These are phyloP conservation scores for Geotrichum macrosporum DNA, from an alignment of 1,139 yeast genomes.

Conservation along the genomic window DNA sequence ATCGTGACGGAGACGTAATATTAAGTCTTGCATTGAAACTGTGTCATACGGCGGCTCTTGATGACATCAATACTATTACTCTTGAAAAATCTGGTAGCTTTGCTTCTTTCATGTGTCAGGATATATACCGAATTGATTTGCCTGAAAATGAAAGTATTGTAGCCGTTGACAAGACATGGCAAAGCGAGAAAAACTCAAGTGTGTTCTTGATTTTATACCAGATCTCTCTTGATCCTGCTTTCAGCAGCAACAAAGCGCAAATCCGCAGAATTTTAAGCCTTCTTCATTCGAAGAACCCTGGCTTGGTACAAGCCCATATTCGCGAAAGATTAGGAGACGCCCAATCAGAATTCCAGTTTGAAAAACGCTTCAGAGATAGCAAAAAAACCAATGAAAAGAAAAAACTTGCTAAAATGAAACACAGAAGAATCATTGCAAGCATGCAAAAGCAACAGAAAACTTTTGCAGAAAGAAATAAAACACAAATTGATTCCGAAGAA, in stretches of 20 bases:
- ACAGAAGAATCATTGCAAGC: slow-evolving; percentile 67
- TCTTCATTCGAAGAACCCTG: slow-evolving; percentile 20
- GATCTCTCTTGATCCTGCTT: slow-evolving; percentile 1
- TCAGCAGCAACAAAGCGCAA: slow-evolving; percentile 15
- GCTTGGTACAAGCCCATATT: slow-evolving; percentile 7
- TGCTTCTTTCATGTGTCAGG: slow-evolving; percentile 16
- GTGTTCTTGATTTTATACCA: slow-evolving; percentile 6
- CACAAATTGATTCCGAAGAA: slow-evolving; percentile 37
- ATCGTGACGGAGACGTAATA: slow-evolving; percentile 42
- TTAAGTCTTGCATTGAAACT: slow-evolving; percentile 61
- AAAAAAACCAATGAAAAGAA: slow-evolving; percentile 4
- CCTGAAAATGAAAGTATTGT: neutral
- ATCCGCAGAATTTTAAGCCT: slow-evolving; percentile 22
- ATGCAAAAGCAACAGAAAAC: slow-evolving; percentile 65
- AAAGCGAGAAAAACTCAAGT: neutral
- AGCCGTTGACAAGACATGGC: neutral
- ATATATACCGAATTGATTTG: neutral
- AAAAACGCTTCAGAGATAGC: neutral
- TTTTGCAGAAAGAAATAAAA: slow-evolving; percentile 49
- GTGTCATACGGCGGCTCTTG: slow-evolving; percentile 53
- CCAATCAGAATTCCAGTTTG: neutral
- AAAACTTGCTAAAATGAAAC: slow-evolving; percentile 61
- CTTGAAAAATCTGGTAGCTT: slow-evolving; percentile 3
- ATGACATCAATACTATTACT: slow-evolving; percentile 28
- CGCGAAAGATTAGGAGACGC: slow-evolving; percentile 3